These are phyloP conservation scores for Colletotrichum trifolii DNA, from an alignment of 2,329 filamentous ascomycete species.

Conservation along the genomic window DNA sequence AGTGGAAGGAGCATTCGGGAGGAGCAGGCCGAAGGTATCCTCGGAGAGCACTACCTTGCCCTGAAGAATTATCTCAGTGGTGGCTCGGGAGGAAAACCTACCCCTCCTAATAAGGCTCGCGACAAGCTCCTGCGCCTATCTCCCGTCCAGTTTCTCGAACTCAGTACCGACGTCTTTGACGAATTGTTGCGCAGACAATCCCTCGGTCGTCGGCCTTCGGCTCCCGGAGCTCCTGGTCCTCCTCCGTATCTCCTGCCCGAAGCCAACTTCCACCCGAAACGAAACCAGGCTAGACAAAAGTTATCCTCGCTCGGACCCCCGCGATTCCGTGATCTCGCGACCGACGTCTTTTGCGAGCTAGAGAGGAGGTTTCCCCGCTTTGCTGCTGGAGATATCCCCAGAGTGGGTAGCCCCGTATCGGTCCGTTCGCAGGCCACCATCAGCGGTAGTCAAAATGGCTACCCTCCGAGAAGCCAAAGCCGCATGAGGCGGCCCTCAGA, in stretches of 20 bases:
- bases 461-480: constrained; percentile 62
- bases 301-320: constrained; percentile 88
- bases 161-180: constrained; percentile 97
- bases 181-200: constrained; percentile 90
- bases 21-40: constrained; percentile 71
- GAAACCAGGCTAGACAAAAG: constrained; percentile 97
- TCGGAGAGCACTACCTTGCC: constrained; percentile 84
- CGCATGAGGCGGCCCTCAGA: constrained; percentile 69
- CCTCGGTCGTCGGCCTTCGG: constrained; percentile 64
- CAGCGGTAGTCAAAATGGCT: constrained; percentile 63
- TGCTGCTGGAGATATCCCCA: constrained; percentile 73
- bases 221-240: constrained; percentile 62
- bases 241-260: constrained; percentile 86
- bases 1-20: constrained; percentile 69
- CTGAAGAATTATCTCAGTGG: constrained; percentile 81
- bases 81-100: constrained; percentile 80
- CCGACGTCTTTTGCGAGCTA: constrained; percentile 95
- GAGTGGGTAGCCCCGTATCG: constrained; percentile 75
- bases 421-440: constrained; percentile 69
- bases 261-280: constrained; percentile 91
- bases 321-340: constrained; percentile 90
- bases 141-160: constrained; percentile 92
- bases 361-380: constrained; percentile 91
- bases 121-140: constrained; percentile 94
- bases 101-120: constrained; percentile 86